Evolutionary conservation across 164 flowering plant species (phyloP), one percentile per base, ranked within the genome.

Genomic region (Piper longum): DNA sequence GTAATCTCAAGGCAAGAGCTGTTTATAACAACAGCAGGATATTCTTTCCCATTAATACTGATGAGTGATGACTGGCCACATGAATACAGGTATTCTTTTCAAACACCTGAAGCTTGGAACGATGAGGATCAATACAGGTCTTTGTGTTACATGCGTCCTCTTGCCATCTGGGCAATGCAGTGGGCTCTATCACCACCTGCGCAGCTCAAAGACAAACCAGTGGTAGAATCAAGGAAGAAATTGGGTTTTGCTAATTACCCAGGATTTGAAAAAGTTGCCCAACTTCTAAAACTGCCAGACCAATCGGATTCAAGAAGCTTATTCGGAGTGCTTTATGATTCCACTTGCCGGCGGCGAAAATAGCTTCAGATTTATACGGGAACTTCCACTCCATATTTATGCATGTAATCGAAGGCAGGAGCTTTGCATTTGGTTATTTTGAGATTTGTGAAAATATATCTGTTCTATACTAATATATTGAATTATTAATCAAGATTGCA

Each of bases 111-210:
- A 77, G 82, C 64, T 39, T 92, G 98, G 98, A 85, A 77, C 60
- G 74, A 72, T 0, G 72, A 76, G 57, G 98, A 77, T 19, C 70
- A 80, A 64, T 91, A 75, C 59, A 66, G 98, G 64, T 80, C 96
- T 3, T 65, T 92, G 14, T 61, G 73, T 65, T 92, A 92, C 64
- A 92, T 89, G 98, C 79, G 96, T 11, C 98, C 98, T 16, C 71
- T 92, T 60, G 87, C 96, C 5, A 86, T 92, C 66, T 92, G 98
- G 98, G 89, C 87, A 63, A 92, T 92, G 88, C 98, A 92, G 57
- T 83, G 92, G 95, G 98, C 95, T 43, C 62, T 92, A 63, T 66
- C 91, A 5, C 68, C 69, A 16, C 81, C 91, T 26, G 74, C 73
- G 62, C 69, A 68, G 45, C 48, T 61, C 39, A 67, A 64, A 60